phyloP scores from a whole-genome alignment of 2,329 filamentous ascomycete species.

The Diaporthe longicolla region DNA sequence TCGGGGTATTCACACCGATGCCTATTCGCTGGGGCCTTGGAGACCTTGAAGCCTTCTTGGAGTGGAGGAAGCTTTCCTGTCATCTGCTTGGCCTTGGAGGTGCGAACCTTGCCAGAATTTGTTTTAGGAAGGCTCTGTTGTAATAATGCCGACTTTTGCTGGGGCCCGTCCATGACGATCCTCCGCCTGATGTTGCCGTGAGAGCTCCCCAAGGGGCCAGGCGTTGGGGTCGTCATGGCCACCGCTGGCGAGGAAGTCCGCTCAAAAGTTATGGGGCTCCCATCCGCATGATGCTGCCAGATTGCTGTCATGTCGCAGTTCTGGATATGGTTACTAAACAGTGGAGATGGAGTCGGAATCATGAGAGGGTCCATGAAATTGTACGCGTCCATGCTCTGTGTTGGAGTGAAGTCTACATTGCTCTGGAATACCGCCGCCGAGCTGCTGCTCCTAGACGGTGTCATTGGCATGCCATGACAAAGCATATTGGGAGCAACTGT shows the following conservation, averaged over 20 bases:
- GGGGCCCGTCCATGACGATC: constrained; percentile 40
- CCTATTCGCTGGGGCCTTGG: constrained; percentile 38
- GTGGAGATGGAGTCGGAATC: constrained; percentile 37
- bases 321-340: constrained; percentile 28
- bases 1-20: constrained; percentile 37
- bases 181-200: constrained; percentile 38
- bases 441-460: constrained; percentile 34
- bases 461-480: constrained; percentile 38
- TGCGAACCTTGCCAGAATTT: constrained; percentile 29
- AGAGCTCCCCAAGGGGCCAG: constrained; percentile 30
- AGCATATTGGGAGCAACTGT: constrained; percentile 40
- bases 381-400: constrained; percentile 36
- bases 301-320: constrained; percentile 40
- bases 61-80: constrained; percentile 23
- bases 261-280: constrained; percentile 40
- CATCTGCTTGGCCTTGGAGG: constrained; percentile 36
- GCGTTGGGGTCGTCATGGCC: constrained; percentile 36
- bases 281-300: constrained; percentile 38
- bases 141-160: constrained; percentile 39
- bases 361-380: constrained; percentile 37
- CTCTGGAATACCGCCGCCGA: constrained; percentile 27
- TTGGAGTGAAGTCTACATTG: constrained; percentile 38
- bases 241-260: constrained; percentile 38
- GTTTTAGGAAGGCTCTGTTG: constrained; percentile 39
- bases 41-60: constrained; percentile 35